phyloP scores from a whole-genome alignment of 305 asterid species.

The Solanum aculeatissimum region DNA sequence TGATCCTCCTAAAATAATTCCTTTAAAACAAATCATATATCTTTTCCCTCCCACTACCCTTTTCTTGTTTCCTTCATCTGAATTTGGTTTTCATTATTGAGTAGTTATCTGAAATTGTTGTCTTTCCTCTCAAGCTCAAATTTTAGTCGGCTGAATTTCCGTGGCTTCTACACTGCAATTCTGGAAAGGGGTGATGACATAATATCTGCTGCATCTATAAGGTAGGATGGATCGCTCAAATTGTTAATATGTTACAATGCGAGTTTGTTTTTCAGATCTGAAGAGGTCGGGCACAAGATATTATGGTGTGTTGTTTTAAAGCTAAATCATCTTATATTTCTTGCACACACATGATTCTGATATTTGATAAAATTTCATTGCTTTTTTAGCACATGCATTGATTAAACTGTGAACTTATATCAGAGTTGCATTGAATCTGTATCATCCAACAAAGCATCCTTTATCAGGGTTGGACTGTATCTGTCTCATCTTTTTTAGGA shows the following conservation, averaged over 20 bases:
- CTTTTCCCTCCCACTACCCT: neutral
- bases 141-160: slow-evolving; percentile 65
- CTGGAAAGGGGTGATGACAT: slow-evolving; percentile 91
- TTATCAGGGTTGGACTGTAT: neutral
- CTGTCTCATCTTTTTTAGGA: neutral
- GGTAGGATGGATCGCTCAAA: slow-evolving; percentile 28
- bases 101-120: neutral
- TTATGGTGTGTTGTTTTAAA: neutral
- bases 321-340: neutral
- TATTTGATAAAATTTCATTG: neutral
- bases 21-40: neutral
- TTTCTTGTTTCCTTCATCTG: neutral
- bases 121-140: slow-evolving; percentile 51
- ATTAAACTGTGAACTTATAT: neutral
- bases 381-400: neutral
- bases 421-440: neutral
- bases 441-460: neutral
- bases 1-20: neutral
- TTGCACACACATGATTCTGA: neutral
- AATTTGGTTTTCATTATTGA: neutral
- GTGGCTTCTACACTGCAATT: slow-evolving; percentile 73
- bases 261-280: neutral
- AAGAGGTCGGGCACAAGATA: neutral
- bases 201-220: slow-evolving; percentile 75
- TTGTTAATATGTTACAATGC: neutral